A percentile compares a stretch with the other conserved stretches of the same genome.
These are phyloP conservation scores for Paraglomus brasilianum DNA, from an alignment of 192 early-diverging fungal species.

Conservation along the genomic window DNA sequence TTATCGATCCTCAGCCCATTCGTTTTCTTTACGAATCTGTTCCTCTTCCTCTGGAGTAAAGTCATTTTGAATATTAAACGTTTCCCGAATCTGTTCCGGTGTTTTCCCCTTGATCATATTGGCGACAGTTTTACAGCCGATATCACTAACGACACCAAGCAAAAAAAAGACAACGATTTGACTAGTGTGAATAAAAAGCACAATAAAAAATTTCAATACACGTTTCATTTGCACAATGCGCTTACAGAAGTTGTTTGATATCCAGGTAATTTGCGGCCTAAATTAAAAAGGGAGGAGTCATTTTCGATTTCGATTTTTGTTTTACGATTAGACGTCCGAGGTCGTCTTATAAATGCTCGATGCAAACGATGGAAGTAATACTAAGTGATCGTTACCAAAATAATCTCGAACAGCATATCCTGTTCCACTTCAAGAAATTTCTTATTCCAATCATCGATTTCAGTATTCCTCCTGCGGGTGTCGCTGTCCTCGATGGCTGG, in stretches of 20 bases:
- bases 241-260: constrained; percentile 60
- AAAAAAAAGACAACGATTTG: not conserved
- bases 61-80: constrained; percentile 68
- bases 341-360: no score
- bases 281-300: not conserved
- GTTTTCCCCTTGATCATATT: constrained; percentile 89
- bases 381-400: constrained; percentile 40
- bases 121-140: constrained; percentile 82
- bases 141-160: constrained; percentile 35
- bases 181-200: no score
- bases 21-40: constrained; percentile 58
- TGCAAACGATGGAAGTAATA: not conserved
- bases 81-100: constrained; percentile 82
- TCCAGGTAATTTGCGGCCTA: constrained; percentile 83
- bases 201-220: no score
- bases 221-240: no score
- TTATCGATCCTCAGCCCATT: constrained; percentile 62
- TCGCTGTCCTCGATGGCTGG: constrained; percentile 52
- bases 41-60: constrained; percentile 75
- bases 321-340: no score
- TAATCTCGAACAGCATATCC: constrained; percentile 80
- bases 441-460: constrained; percentile 80
- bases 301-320: no score
- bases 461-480: constrained; percentile 61
- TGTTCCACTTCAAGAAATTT: constrained; percentile 78